Evolutionary conservation across 23 red algal species (phyloP).

Genomic region (Pyropia yezoensis): DNA sequence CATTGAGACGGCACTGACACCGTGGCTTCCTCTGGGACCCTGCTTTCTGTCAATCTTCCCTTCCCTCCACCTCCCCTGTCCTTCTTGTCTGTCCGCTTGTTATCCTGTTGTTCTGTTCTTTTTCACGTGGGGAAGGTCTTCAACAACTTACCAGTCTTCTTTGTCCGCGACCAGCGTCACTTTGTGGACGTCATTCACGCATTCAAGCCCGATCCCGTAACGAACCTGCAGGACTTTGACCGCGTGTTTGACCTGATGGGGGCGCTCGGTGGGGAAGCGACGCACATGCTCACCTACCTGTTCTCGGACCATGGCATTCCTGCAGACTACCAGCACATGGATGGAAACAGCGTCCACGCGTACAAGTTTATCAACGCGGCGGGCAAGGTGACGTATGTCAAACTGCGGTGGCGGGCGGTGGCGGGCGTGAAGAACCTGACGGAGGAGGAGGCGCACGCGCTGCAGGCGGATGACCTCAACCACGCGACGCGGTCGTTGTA

Average conservation of each 20-base stretch:
- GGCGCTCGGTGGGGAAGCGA: slow-evolving; percentile 24
- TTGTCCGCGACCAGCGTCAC: slow-evolving; percentile 77
- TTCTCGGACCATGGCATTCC: slow-evolving; percentile 75
- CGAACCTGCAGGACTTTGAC: slow-evolving; percentile 33
- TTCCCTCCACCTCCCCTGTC: no score
- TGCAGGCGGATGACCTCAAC: slow-evolving; percentile 59
- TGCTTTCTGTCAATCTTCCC: no score
- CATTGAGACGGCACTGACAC: no score
- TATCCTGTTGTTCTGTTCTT: no score
- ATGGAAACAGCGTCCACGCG: slow-evolving; percentile 62
- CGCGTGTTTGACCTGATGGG: slow-evolving; percentile 70
- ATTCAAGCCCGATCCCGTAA: slow-evolving; percentile 68
- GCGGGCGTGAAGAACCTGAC: slow-evolving; percentile 9
- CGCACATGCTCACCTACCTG: slow-evolving; percentile 70
- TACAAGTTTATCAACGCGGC: slow-evolving; percentile 51
- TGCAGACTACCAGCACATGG: slow-evolving; percentile 63
- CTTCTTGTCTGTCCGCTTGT: no score
- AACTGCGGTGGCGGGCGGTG: slow-evolving; percentile 66
- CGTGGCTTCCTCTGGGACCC: no score
- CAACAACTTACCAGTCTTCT: slow-evolving; percentile 92
- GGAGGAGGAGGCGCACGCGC: slow-evolving; percentile 24
- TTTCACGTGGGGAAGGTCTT: no score
- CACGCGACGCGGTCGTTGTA: slow-evolving; percentile 82
- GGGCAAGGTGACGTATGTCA: slow-evolving; percentile 56
- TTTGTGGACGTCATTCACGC: slow-evolving; percentile 85